These are phyloP conservation scores for Helminthosporium solani DNA, from an alignment of 2,329 filamentous ascomycete species.

Conservation along the genomic window DNA sequence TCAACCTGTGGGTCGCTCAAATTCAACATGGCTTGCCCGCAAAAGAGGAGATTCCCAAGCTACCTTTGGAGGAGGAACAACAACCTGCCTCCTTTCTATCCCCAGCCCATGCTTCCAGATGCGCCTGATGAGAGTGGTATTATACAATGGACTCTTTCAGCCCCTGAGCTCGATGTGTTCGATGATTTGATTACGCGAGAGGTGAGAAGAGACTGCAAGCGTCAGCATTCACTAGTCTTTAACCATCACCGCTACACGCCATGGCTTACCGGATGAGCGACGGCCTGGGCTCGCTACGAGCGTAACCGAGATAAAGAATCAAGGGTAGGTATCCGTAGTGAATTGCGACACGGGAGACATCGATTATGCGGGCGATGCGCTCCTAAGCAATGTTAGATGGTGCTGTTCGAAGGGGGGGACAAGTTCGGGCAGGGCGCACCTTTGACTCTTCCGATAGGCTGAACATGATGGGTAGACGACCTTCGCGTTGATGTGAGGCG, in stretches of 20 bases:
- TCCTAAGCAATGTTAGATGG: slow-evolving; percentile 62
- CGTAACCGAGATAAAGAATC: slow-evolving; percentile 97
- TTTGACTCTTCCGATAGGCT: slow-evolving; percentile 95
- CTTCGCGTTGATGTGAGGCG: slow-evolving; percentile 1
- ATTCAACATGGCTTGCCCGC: slow-evolving; percentile 13
- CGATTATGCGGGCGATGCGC: slow-evolving; percentile 95
- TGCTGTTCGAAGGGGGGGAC: background rate
- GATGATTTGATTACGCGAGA: slow-evolving; percentile 30
- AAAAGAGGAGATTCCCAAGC: slow-evolving; percentile 20
- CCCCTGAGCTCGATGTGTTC: slow-evolving; percentile 11
- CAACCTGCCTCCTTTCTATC: slow-evolving; percentile 8
- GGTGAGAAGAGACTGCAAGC: slow-evolving; percentile 40
- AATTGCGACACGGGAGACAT: slow-evolving; percentile 87
- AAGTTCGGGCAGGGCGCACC: slow-evolving; percentile 55
- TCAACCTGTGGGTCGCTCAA: slow-evolving; percentile 12
- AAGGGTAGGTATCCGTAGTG: slow-evolving; percentile 98
- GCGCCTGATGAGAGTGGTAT: slow-evolving; percentile 31
- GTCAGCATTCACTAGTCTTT: slow-evolving; percentile 21
- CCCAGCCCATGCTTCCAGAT: slow-evolving; percentile 19
- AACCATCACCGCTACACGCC: background rate
- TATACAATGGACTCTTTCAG: slow-evolving; percentile 29
- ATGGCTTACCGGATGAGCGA: slow-evolving; percentile 65
- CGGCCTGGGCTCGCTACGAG: slow-evolving; percentile 87
- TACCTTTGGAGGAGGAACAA: background rate
- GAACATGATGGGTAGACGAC: slow-evolving; percentile 45